Base-by-base conservation (phyloP, 2,329 filamentous ascomycete genomes). In the Phyllosticta paracitricarpa region DNA sequence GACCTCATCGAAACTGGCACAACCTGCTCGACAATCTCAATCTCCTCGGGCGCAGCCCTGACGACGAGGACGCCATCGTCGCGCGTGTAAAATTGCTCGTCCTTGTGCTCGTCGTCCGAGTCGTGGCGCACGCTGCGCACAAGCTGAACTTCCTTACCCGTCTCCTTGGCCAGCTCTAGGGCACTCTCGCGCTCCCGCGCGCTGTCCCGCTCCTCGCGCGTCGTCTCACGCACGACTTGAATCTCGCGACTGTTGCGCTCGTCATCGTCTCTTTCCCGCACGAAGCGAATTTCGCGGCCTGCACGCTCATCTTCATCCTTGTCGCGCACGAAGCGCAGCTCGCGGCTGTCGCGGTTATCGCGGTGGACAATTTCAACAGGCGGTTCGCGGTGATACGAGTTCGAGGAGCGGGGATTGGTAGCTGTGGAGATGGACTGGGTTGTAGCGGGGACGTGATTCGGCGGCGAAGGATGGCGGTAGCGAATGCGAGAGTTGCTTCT, bases 1-100 rank as follows among this genome's bases (percentile, higher is more conserved):
- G 33, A 40, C 48, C 59, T 61, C 26, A 53, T 54, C 22, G 26
- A 24, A 19, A 40, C 56, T 33, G 56, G 55, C 33, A 54, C 60
- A 25, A 61, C 56, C 56, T 58, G 24, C 30, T 61, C 60, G 22
- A 57, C 33, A 24, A 58, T 58, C 55, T 58, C 60, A 30, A 61
- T 51, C 51, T 61, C 60, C 55, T 54, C 55, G 55, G 51, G 55
- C 51, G 52, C 55, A 28, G 48, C 54, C 51, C 60, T 48, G 30
- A 57, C 56, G 14, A 61, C 56, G 22, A 61, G 9, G 2, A 58
- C 60, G 4, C 55, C 60, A 19, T 61, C 56, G 8, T 57, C 60
- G 17, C 60, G 54, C 26, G 59, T 57, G 19, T 61, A 61, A 40
- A 57, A 54, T 30, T 14, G 22, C 19, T 53, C 59, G n/a, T 56